These are phyloP conservation scores for Candida endomychidarum DNA, from an alignment of 805 yeast species.

Conservation along the genomic window DNA sequence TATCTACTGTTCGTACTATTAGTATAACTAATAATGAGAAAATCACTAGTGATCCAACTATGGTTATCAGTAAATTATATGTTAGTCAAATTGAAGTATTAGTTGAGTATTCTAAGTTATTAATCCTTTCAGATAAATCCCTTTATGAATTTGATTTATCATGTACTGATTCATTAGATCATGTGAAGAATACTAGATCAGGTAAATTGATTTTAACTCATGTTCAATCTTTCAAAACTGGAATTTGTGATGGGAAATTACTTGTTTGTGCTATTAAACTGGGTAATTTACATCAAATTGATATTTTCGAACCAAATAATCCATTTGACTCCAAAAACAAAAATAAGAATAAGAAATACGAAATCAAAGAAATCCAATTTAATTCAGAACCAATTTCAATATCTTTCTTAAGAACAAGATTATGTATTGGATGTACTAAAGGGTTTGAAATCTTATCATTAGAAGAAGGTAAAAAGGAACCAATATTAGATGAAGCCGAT, in stretches of 20 bases:
- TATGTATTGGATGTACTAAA: slow-evolving; percentile 93
- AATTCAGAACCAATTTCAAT: slow-evolving; percentile 89
- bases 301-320: slow-evolving; percentile 87
- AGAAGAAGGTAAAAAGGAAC: slow-evolving; percentile 80
- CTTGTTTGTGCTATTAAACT: slow-evolving; percentile 86
- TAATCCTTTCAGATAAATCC: slow-evolving; percentile 80
- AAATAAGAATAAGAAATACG: slow-evolving; percentile 62
- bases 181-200: slow-evolving; percentile 53
- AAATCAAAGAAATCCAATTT: slow-evolving; percentile 73
- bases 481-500: slow-evolving; percentile 95
- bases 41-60: slow-evolving; percentile 68
- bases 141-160: slow-evolving; percentile 71
- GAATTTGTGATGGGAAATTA: slow-evolving; percentile 86
- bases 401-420: slow-evolving; percentile 80
- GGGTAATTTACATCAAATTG: slow-evolving; percentile 74
- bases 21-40: slow-evolving; percentile 48
- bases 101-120: slow-evolving; percentile 83
- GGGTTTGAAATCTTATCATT: slow-evolving; percentile 94
- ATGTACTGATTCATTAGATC: slow-evolving; percentile 49
- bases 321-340: slow-evolving; percentile 51
- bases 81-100: slow-evolving; percentile 88
- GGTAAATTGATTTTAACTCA: slow-evolving; percentile 84
- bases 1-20: slow-evolving; percentile 65
- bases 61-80: slow-evolving; percentile 69
- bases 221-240: slow-evolving; percentile 87